Base-by-base conservation (phyloP, 2,329 filamentous ascomycete genomes). In the Reticulascus tulasneorum region DNA sequence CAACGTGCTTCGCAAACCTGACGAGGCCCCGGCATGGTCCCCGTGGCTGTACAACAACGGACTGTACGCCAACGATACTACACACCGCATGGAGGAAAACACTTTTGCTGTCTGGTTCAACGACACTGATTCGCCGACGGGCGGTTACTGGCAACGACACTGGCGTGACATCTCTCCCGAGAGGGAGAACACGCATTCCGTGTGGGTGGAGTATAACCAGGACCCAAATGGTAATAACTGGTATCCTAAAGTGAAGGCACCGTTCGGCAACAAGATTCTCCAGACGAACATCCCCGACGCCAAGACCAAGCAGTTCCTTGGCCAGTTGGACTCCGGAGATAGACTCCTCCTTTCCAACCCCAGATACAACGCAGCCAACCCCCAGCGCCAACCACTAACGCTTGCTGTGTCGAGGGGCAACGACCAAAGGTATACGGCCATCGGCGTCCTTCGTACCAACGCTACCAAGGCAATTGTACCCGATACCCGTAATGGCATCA, bases 101-200 rank as follows among this genome's bases (percentile, higher is more conserved):
- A 52, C 49, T 2, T 35, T 41, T n/a, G 41, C 49, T 1, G 42
- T 52, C 7, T 52, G 49, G 47, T 36, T 45, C 36, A 28, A 45
- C 11, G 49, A 48, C 34, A 23, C 16, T 6, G 37, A 37, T 24
- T 46, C 45, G 12, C 25, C 42, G 9, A 47, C 37, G 6, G 42
- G 46, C 2, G 49, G 49, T 2, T 47, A 49, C 25, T 52, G 50
- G 50, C 47, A 52, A 37, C 40, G 49, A 5, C 48, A 47, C 29
- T 52, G 50, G 50, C 47, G 50, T 5, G 50, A 52, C 25, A 52
- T 49, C 7, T 42, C 44, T 2, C 16, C 47, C 4, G 43, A 46
- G 17, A 21, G 29, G 19, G 31, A 42, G 16, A 52, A 48, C 29
- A 46, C 49, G 4, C 38, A 45, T 24, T 34, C 27, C 8, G 47